Evolutionary conservation across 352 stramenopile genomes (phyloP).

Genomic region (Thalassiosira hispida): DNA sequence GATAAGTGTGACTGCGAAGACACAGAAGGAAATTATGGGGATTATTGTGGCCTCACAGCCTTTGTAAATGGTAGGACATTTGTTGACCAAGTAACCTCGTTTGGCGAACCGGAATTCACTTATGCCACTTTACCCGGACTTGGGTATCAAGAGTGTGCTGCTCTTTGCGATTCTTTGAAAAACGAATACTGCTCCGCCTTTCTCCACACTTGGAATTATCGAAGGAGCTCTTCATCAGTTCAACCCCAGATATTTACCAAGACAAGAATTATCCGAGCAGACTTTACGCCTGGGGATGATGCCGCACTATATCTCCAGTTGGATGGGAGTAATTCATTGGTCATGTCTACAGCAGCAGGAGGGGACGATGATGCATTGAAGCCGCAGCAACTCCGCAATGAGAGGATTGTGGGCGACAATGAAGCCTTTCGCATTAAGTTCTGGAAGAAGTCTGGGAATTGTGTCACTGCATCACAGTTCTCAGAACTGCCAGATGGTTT

Average conservation of each 20-base stretch:
- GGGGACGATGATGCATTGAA: slow-evolving; percentile 15
- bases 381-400: background rate
- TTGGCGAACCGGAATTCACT: slow-evolving; percentile 29
- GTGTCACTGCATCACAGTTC: background rate
- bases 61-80: slow-evolving; percentile 38
- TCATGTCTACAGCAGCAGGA: background rate
- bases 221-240: background rate
- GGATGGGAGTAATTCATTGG: background rate
- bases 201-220: slow-evolving; percentile 36
- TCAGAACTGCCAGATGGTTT: background rate
- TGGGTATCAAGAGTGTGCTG: slow-evolving; percentile 32
- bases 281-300: slow-evolving; percentile 3
- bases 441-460: slow-evolving; percentile 4
- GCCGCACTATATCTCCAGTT: slow-evolving; percentile 14
- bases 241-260: slow-evolving; percentile 25
- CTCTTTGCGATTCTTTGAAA: slow-evolving; percentile 23
- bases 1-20: slow-evolving; percentile 10
- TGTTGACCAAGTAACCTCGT: slow-evolving; percentile 34
- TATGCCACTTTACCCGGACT: slow-evolving; percentile 22
- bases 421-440: background rate
- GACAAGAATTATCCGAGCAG: slow-evolving; percentile 15
- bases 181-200: slow-evolving; percentile 21
- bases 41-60: slow-evolving; percentile 5
- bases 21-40: background rate
- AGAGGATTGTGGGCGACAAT: background rate